These are phyloP conservation scores for Sporobolomyces pararoseus DNA, from an alignment of 768 basidiomycete genomes.

Conservation along the genomic window DNA sequence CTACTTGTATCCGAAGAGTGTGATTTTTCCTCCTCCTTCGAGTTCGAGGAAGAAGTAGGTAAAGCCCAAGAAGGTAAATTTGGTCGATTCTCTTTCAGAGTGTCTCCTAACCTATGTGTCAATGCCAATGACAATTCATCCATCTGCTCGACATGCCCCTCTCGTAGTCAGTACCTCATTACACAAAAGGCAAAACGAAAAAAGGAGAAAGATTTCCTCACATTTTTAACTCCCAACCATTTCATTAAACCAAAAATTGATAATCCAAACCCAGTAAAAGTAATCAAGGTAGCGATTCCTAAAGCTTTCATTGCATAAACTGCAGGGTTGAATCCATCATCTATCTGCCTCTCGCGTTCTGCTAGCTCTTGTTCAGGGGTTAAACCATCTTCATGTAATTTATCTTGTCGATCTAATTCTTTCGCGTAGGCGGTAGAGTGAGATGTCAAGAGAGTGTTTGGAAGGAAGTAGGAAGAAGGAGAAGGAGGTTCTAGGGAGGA, in stretches of 20 bases:
- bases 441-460: slow-evolving; percentile 23
- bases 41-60: no score
- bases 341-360: neutral
- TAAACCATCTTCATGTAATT: slow-evolving; percentile 32
- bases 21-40: neutral
- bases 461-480: slow-evolving; percentile 28
- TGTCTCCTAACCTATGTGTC: slow-evolving; percentile 9
- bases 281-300: slow-evolving; percentile 35
- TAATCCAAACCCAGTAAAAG: slow-evolving; percentile 21
- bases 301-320: slow-evolving; percentile 38
- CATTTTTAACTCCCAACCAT: slow-evolving; percentile 29
- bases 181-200: neutral
- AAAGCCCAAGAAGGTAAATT: slow-evolving; percentile 23
- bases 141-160: slow-evolving; percentile 13
- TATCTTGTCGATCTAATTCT: slow-evolving; percentile 25
- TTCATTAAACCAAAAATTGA: slow-evolving; percentile 28
- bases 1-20: neutral
- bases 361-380: neutral
- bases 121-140: slow-evolving; percentile 29
- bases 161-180: neutral
- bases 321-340: slow-evolving; percentile 43
- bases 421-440: slow-evolving; percentile 18
- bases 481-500: no score
- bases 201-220: slow-evolving; percentile 9
- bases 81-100: slow-evolving; percentile 19